Evolutionary conservation across 2,329 filamentous ascomycete species (phyloP).

Genomic region (Incumbomyces lentus): DNA sequence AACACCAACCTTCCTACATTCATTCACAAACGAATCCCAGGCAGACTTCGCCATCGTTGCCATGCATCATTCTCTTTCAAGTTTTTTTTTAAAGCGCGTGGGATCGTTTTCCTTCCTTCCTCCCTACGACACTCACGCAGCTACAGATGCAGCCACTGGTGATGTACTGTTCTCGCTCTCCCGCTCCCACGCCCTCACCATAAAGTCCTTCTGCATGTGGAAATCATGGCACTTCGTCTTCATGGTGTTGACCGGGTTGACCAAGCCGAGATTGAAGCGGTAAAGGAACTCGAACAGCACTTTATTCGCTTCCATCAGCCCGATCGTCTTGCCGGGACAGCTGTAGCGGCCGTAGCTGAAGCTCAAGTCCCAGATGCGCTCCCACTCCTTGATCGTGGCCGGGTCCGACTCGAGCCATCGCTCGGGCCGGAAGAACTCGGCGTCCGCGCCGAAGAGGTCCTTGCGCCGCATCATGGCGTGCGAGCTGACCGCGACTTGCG

Average conservation of each 20-base stretch:
- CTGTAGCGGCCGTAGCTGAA: constrained; percentile 38
- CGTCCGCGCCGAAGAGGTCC: constrained; percentile 27
- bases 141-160: no score
- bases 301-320: constrained; percentile 42
- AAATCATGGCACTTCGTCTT: no score
- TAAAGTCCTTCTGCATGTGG: no score
- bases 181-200: no score
- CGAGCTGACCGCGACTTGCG: constrained; percentile 17
- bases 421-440: constrained; percentile 10
- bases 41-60: no score
- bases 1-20: no score
- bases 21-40: no score
- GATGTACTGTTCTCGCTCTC: no score
- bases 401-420: constrained; percentile 27
- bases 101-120: no score
- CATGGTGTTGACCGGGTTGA: constrained; percentile 2
- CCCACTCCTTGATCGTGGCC: constrained; percentile 29
- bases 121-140: no score
- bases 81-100: no score
- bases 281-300: constrained; percentile 31
- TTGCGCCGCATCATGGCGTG: constrained; percentile 37
- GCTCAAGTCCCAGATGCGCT: constrained; percentile 32
- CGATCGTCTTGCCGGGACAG: constrained; percentile 41
- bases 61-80: no score
- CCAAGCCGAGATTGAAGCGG: constrained; percentile 10